Percentiles rank a stretch among this genome's conserved stretches.
These are phyloP conservation scores for Scheffersomyces illinoinensis DNA, from an alignment of 1,139 yeast species.

Conservation along the genomic window DNA sequence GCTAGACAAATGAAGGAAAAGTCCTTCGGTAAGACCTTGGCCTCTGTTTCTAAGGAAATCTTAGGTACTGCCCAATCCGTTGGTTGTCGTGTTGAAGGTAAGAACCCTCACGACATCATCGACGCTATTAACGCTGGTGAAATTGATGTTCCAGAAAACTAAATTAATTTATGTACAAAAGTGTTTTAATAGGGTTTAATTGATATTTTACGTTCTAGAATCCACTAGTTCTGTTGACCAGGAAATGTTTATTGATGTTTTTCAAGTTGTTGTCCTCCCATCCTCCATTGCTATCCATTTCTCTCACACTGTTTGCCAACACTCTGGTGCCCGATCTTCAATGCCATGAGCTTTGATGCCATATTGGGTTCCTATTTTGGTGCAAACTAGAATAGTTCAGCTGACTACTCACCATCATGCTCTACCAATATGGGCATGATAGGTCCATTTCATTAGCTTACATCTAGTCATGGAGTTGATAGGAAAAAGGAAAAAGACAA, in stretches of 20 bases:
- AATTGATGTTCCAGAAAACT: constrained; percentile 92
- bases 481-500: background rate
- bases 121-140: constrained; percentile 98
- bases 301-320: constrained; percentile 69
- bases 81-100: constrained; percentile 98
- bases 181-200: constrained; percentile 38
- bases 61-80: constrained; percentile 99
- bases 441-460: constrained; percentile 68
- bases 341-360: constrained; percentile 22
- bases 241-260: constrained; percentile 1
- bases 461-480: constrained; percentile 15
- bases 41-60: constrained; percentile 97
- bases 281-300: constrained; percentile 1
- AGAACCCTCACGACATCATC: constrained; percentile 98
- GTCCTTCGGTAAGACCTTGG: constrained; percentile 97
- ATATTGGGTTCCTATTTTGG: constrained; percentile 92
- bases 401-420: constrained; percentile 67
- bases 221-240: background rate
- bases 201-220: constrained; percentile 18
- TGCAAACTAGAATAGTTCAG: constrained; percentile 81
- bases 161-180: constrained; percentile 42
- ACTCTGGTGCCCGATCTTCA: constrained; percentile 82
- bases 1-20: constrained; percentile 98
- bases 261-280: constrained; percentile 7
- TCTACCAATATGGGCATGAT: constrained; percentile 36